phyloP scores from a whole-genome alignment of 306 rosid species.

The Vigna radiata region DNA sequence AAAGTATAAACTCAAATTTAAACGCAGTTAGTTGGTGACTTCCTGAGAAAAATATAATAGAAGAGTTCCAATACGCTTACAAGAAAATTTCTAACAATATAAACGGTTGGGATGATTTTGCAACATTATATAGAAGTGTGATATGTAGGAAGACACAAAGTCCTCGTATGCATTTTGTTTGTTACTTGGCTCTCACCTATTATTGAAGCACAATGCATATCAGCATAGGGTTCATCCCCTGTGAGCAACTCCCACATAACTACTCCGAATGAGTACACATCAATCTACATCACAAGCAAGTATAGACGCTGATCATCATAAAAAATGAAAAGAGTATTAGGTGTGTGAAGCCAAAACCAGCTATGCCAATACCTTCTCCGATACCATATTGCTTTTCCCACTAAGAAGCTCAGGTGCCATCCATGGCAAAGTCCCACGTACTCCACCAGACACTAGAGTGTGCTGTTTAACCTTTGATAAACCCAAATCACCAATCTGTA shows the following conservation, averaged over 20 bases:
- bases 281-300: constrained; percentile 71
- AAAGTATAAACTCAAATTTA: constrained; percentile 25
- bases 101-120: constrained; percentile 10
- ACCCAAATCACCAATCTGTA: constrained; percentile 97
- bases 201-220: constrained; percentile 97
- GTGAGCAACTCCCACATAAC: constrained; percentile 99
- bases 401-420: constrained; percentile 99
- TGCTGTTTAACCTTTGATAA: constrained; percentile 96
- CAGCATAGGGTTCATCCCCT: constrained; percentile 94
- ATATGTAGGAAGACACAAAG: constrained; percentile 29
- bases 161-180: constrained; percentile 28
- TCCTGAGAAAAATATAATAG: background rate
- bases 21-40: background rate
- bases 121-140: background rate
- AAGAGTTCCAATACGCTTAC: constrained; percentile 14
- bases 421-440: constrained; percentile 99
- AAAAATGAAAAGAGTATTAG: constrained; percentile 32
- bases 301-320: constrained; percentile 39
- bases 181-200: constrained; percentile 72
- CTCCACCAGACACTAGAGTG: constrained; percentile 98
- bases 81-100: constrained; percentile 22
- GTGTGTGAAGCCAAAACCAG: constrained; percentile 27
- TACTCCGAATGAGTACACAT: constrained; percentile 96
- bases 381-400: constrained; percentile 96
- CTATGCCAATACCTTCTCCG: constrained; percentile 78